Percentiles rank a stretch among this genome's conserved stretches.
These are phyloP conservation scores for Prototheca wickerhamii DNA, from an alignment of 163 green algal species.

Conservation along the genomic window DNA sequence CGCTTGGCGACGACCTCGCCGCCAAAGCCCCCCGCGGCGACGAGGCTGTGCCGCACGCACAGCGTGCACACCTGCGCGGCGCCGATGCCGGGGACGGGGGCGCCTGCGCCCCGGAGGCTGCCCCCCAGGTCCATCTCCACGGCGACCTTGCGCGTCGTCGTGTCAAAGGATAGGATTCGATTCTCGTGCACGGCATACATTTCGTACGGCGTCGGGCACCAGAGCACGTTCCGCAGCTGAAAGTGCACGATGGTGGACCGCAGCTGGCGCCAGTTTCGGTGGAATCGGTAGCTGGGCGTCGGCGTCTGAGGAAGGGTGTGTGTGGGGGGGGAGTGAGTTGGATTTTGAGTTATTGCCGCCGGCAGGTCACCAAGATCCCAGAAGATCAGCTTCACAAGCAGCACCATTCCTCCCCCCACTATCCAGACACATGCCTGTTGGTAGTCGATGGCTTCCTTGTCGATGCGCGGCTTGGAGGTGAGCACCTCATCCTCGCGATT, in stretches of 20 bases:
- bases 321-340: neutral
- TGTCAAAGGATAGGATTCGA: slow-evolving; percentile 63
- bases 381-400: neutral
- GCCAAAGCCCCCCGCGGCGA: slow-evolving; percentile 48
- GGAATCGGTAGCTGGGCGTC: slow-evolving; percentile 35
- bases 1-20: slow-evolving; percentile 51
- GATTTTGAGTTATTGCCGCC: neutral
- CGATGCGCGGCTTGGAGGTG: slow-evolving; percentile 13
- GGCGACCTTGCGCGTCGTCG: slow-evolving; percentile 8
- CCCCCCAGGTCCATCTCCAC: slow-evolving; percentile 19
- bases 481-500: slow-evolving; percentile 60
- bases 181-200: slow-evolving; percentile 69
- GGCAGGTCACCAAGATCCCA: too few relatives aligned
- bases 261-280: slow-evolving; percentile 47
- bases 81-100: slow-evolving; percentile 2
- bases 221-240: slow-evolving; percentile 84
- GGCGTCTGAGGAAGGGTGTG: neutral
- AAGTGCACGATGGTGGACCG: slow-evolving; percentile 65
- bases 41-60: slow-evolving; percentile 35
- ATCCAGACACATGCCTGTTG: too few relatives aligned
- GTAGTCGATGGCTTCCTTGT: slow-evolving; percentile 8
- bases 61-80: slow-evolving; percentile 50
- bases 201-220: slow-evolving; percentile 52
- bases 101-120: slow-evolving; percentile 6
- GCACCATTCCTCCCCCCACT: slow-evolving; percentile 3